phyloP scores from a whole-genome alignment of 768 basidiomycete species.

The Podaxis sp. region DNA sequence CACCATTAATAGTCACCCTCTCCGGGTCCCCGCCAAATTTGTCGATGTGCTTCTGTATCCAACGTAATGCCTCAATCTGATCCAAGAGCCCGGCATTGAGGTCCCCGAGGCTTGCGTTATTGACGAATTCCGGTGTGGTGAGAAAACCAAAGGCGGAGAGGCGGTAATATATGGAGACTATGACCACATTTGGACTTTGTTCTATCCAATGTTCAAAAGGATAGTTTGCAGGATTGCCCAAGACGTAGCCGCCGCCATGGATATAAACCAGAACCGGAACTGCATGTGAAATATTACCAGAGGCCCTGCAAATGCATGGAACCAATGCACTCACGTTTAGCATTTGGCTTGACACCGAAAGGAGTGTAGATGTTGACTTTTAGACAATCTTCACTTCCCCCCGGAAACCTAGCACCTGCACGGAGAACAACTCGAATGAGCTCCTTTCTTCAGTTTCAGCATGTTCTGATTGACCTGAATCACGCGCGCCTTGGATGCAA shows the following conservation, averaged over 20 bases:
- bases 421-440: background rate
- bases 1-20: slow-evolving; percentile 59
- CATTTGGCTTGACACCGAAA: slow-evolving; percentile 41
- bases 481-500: slow-evolving; percentile 53
- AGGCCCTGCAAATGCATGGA: background rate
- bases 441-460: background rate
- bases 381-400: slow-evolving; percentile 66
- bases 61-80: slow-evolving; percentile 61
- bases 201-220: slow-evolving; percentile 67
- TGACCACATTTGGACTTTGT: slow-evolving; percentile 59
- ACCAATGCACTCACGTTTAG: slow-evolving; percentile 39
- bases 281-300: slow-evolving; percentile 17
- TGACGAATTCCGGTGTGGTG: slow-evolving; percentile 45
- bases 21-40: slow-evolving; percentile 64
- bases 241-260: slow-evolving; percentile 56
- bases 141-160: slow-evolving; percentile 67
- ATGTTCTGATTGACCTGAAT: background rate
- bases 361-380: slow-evolving; percentile 69
- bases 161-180: slow-evolving; percentile 68
- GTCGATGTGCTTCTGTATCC: slow-evolving; percentile 61
- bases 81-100: slow-evolving; percentile 57
- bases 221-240: slow-evolving; percentile 63
- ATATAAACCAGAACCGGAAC: slow-evolving; percentile 50
- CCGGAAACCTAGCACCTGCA: slow-evolving; percentile 55
- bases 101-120: slow-evolving; percentile 38